Base-by-base conservation (phyloP, 805 yeast genomes). In the Spathaspora gorwiae region DNA sequence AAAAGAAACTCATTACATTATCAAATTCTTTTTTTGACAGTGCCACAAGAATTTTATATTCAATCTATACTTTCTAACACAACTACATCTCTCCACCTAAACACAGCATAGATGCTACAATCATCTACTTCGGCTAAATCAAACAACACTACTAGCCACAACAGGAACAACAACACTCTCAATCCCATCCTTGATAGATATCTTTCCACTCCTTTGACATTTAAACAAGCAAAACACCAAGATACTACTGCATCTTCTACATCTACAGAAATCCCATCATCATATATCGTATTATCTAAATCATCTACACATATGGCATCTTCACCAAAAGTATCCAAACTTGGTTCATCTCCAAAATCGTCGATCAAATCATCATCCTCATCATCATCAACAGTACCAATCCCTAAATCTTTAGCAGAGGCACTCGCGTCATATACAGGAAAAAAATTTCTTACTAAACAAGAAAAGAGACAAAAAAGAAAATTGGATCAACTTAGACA, bases 141-240 rank as follows among this genome's bases (percentile, higher is more conserved):
- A 11, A 39, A 14, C 15, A 7, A 32, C 12, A 12, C 34, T 11
- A 24, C 34, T 29, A 19, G 24, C 24, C 24, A 19, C 24, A 26
- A 39, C 13, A 39, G 30, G 15, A 35, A 35, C 37, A 14, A 10
- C 13, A 10, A 9, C 10, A n/a, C 34, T 12, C 35, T 46, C 27
- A 71, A 78, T 41, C 87, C 87, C n/a, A 60, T 81, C 38, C 78
- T 82, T 47, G 87, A 81, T 54, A 70, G 85, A 54, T 72, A 83
- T 45, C 67, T 83, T 35, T 64, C 81, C 27, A 77, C 78, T 46
- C 90, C 89, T 8, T 60, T 84, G 42, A 71, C 70, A 27, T 88
- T 87, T 62, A 80, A 76, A 44, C 70, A 80, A 4, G 90, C 87
- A 12, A 78, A 73, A 50, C 66, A 65, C 44, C 78, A 81, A 6